Conservation (phyloP, 176 grass and related monocot genomes). For the Rhipidocladum racemiflorum region DNA sequence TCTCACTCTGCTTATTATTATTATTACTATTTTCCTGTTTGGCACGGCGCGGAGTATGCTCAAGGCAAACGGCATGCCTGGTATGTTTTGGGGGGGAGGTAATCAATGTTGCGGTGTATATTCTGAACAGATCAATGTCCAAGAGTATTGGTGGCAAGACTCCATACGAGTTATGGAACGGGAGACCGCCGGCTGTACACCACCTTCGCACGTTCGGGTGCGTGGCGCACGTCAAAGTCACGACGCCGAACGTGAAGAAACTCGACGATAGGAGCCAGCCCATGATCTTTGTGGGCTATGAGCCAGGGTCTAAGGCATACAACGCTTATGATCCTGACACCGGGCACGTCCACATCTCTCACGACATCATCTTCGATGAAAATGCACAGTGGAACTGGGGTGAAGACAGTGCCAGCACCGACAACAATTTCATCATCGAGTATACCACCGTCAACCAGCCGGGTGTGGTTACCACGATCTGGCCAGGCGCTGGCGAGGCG, state of each 20-base stretch:
- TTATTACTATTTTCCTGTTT: no score
- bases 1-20: no score
- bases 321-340: accelerated
- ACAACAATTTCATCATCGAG: no score
- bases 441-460: no score
- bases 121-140: background rate
- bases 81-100: no score
- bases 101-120: accelerated
- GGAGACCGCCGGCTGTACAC: accelerated
- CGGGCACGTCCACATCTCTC: background rate
- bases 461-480: no score
- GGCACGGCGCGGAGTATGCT: no score
- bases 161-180: background rate
- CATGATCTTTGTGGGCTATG: background rate
- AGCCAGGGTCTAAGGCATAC: background rate
- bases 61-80: no score
- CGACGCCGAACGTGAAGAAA: background rate
- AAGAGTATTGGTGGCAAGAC: background rate
- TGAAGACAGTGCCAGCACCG: accelerated
- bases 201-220: background rate
- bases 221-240: background rate
- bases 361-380: background rate
- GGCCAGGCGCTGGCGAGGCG: accelerated
- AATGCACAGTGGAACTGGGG: background rate
- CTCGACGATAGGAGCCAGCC: accelerated